These are phyloP conservation scores for Claviceps africana DNA, from an alignment of 2,329 filamentous ascomycete genomes.

Conservation along the genomic window DNA sequence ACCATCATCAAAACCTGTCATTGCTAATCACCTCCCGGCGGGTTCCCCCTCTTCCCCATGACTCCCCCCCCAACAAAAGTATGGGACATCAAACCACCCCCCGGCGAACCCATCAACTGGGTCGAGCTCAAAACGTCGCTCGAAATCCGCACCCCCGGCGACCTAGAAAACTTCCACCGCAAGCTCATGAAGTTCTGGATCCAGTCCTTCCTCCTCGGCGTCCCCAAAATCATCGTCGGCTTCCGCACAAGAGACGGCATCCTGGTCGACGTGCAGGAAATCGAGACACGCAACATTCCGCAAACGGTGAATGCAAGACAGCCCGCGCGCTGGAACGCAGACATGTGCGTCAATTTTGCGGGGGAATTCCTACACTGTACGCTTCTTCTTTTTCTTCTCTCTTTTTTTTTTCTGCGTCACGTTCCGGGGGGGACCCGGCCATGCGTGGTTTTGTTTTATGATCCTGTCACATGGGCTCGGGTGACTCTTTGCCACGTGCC, in stretches of 20 bases:
- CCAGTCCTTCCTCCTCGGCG: slow-evolving; percentile 85
- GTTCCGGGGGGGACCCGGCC: too few relatives aligned
- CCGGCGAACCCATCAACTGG: slow-evolving; percentile 66
- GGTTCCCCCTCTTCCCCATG: neutral
- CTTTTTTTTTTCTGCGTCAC: neutral
- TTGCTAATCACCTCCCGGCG: neutral
- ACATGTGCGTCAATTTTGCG: slow-evolving; percentile 86
- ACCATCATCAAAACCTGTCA: neutral
- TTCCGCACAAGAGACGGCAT: slow-evolving; percentile 64
- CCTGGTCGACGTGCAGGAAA: slow-evolving; percentile 58
- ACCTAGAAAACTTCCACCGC: slow-evolving; percentile 65
- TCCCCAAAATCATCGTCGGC: slow-evolving; percentile 82
- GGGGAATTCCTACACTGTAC: slow-evolving; percentile 62
- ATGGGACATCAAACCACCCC: slow-evolving; percentile 66
- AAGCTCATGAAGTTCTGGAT: slow-evolving; percentile 96
- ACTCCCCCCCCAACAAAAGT: slow-evolving; percentile 30
- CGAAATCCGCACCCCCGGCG: slow-evolving; percentile 51
- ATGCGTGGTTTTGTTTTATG: too few relatives aligned
- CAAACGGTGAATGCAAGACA: slow-evolving; percentile 54
- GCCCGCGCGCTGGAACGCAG: slow-evolving; percentile 70
- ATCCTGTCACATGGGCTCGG: too few relatives aligned
- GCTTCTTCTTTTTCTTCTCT: slow-evolving; percentile 13
- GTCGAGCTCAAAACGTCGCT: slow-evolving; percentile 89
- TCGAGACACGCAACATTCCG: slow-evolving; percentile 69
- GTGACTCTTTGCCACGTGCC: neutral